These are phyloP conservation scores for Cronartium ribicola DNA, from an alignment of 1,284 basidiomycete genomes.

Conservation along the genomic window DNA sequence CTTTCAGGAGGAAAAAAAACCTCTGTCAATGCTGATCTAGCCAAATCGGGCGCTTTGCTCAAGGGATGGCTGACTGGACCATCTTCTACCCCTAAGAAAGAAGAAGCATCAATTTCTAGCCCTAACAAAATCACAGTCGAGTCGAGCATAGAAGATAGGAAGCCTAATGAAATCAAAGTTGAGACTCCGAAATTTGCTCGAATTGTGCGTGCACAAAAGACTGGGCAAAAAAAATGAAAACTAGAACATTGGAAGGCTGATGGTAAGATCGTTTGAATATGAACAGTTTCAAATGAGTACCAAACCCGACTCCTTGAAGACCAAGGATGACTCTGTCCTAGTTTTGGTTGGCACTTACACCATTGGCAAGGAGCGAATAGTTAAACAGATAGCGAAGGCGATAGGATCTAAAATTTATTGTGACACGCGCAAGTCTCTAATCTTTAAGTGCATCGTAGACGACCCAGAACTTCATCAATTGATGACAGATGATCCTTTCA, in stretches of 20 bases:
- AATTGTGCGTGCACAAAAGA: not conserved
- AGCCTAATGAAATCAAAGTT: not conserved
- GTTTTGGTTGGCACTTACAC: constrained; percentile 35
- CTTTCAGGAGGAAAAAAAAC: not conserved
- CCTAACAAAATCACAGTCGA: not conserved
- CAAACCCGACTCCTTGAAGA: not conserved
- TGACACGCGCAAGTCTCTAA: constrained; percentile 8
- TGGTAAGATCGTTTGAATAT: no score
- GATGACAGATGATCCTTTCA: constrained; percentile 2
- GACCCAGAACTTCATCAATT: constrained; percentile 19
- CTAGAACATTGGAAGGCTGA: no score
- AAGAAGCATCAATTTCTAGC: not conserved
- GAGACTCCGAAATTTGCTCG: not conserved
- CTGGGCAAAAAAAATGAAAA: no score
- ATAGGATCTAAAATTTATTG: constrained; percentile 23
- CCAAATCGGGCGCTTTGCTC: not conserved
- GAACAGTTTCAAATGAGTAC: not conserved
- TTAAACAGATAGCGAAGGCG: constrained; percentile 13
- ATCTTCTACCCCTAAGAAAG: not conserved
- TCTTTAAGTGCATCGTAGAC: constrained; percentile 14
- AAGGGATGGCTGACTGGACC: constrained; percentile 4
- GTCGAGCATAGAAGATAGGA: not conserved
- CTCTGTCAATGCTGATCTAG: not conserved
- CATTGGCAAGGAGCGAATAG: constrained; percentile 37
- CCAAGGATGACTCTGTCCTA: constrained; percentile 1